phyloP scores from a whole-genome alignment of 148 eudicot genomes.

The Silene uniflora region DNA sequence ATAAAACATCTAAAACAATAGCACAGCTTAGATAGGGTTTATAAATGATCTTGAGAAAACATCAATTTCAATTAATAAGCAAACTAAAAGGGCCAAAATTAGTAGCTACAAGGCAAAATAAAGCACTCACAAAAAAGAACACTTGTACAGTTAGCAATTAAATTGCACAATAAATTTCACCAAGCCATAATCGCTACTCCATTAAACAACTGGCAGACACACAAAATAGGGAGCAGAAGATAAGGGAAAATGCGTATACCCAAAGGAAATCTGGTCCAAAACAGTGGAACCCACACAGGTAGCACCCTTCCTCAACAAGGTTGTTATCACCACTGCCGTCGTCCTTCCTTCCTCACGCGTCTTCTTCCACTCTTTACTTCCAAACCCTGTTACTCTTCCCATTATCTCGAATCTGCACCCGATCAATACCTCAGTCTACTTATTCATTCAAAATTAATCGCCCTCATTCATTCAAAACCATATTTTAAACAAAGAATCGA shows the following conservation, averaged over 20 bases:
- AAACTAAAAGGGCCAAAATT: too few relatives aligned
- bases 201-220: too few relatives aligned
- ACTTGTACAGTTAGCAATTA: too few relatives aligned
- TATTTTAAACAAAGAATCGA: not conserved
- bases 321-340: slow-evolving; percentile 59
- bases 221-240: not conserved
- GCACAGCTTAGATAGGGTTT: too few relatives aligned
- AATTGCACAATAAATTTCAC: too few relatives aligned
- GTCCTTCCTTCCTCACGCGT: slow-evolving; percentile 63
- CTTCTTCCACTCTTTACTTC: slow-evolving; percentile 73
- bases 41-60: too few relatives aligned
- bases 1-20: too few relatives aligned
- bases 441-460: not conserved
- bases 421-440: not conserved
- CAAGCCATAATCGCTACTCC: too few relatives aligned
- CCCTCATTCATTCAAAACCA: not conserved
- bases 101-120: too few relatives aligned
- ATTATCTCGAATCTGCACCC: slow-evolving; percentile 62
- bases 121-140: too few relatives aligned
- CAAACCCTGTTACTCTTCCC: slow-evolving; percentile 70
- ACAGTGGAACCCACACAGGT: slow-evolving; percentile 82
- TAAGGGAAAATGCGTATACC: slow-evolving; percentile 33
- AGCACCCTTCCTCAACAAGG: slow-evolving; percentile 77
- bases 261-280: slow-evolving; percentile 69
- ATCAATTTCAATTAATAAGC: too few relatives aligned